Base-by-base conservation (phyloP, 495 filamentous ascomycete genomes). In the Pseudevernia furfuracea region DNA sequence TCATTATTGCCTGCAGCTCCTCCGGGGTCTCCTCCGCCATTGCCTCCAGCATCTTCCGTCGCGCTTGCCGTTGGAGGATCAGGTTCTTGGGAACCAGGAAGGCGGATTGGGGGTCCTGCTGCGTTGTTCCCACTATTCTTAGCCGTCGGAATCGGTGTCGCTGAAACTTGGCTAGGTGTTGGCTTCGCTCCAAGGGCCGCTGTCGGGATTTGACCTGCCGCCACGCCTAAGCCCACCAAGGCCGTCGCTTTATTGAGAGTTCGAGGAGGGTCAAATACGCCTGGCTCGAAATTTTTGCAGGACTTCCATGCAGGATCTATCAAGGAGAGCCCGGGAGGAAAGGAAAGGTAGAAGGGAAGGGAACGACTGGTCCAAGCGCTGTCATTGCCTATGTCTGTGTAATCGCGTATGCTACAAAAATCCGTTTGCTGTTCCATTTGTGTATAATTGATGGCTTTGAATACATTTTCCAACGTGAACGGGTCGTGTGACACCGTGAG, bases 171-270 rank as follows among this genome's bases (percentile, higher is more conserved):
- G 10, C 14, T 21, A 36, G 56, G 56, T 36, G 56, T 30, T 58
- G 30, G 21, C 32, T 14, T 19, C 9, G 56, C 30, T 23, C 14
- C 56, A 58, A 30, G 56, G 30, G 56, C 56, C 15, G 56, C 25
- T 36, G 37, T 10, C 23, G 23, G 21, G 23, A 21, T n/a, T 55
- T 28, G 23, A 19, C 28, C 28, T 58, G 32, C 28, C 12, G 8
- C 23, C 37, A 34, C 7, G 21, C 56, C 23, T 38, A 36, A 12
- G 21, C 28, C 12, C 14, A 30, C 56, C 32, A 38, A 36, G 56
- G 56, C 56, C 36, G 56, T 58, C 21, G 56, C 56, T 39, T 38
- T 58, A 23, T 58, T 58, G 10, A 58, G 56, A 19, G 30, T 58
- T 17, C 28, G 25, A 15, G 56, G 56, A 17, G 56, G 25, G 36